Base-by-base conservation (phyloP, 2,329 filamentous ascomycete species). In the Xylariaceae sp. region DNA sequence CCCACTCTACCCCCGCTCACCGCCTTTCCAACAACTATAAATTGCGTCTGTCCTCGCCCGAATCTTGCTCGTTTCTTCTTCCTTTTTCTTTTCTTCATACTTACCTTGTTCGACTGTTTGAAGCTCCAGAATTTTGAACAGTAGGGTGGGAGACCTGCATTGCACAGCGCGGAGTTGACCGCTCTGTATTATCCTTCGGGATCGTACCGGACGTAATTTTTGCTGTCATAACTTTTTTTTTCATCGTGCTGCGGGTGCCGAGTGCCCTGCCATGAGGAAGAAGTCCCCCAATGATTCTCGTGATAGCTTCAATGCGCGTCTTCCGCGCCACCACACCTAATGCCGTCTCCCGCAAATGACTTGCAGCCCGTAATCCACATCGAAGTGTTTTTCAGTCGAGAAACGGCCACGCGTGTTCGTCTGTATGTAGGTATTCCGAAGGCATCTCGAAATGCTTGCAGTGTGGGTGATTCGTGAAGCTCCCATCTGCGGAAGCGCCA, bases 141-240 rank as follows among this genome's bases (percentile, higher is more conserved):
- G 71, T 74, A 78, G 75, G 69, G 68, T 68, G 74, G 75, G 71
- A 74, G 74, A 74, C 76, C 78, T 80, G 77, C 78, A 81, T 80
- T 78, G 78, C 78, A 81, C 78, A 78, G 70, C 77, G 78, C 74
- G 78, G 78, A 73, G 76, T 77, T 73, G 70, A 73, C 73, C 71
- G 71, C 68, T 68, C 74, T 79, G 75, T 73, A 79, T 78, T 80
- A 77, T 75, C 77, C 76, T 80, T 79, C 74, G 74, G 75, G 76
- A 75, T 77, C 78, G 77, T 80, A 74, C 77, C 74, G 73, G 74
- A 74, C 71, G 74, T 44, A 80, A 79, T 78, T 79, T 78, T 79
- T 78, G 77, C 72, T 79, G 67, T 73, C 53, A 8, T 34, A 63
- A 60, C 51, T 50, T 59, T 48, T 55, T 55, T 66, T 80, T 80